A percentile compares a stretch with the other conserved stretches of the same genome.
phyloP scores from a whole-genome alignment of 805 yeast genomes.

The Brettanomyces nanus region DNA sequence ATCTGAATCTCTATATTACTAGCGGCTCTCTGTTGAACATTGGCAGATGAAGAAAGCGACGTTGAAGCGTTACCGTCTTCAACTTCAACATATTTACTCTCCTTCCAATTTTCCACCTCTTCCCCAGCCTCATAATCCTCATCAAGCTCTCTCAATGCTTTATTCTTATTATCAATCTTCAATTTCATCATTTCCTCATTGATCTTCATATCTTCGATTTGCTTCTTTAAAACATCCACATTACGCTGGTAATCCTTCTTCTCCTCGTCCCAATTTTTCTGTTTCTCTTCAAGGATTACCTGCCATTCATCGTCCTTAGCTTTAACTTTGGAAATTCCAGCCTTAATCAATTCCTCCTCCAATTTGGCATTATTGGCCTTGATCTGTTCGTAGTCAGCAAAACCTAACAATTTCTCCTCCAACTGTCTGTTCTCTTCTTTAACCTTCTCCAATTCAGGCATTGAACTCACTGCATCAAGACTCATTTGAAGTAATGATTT shows the following conservation, averaged over 20 bases:
- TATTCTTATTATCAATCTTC: constrained; percentile 41
- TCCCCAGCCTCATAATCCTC: constrained; percentile 19
- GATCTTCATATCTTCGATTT: constrained; percentile 57
- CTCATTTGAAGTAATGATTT: constrained; percentile 68
- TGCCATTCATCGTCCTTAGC: constrained; percentile 71
- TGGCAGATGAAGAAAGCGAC: constrained; percentile 6
- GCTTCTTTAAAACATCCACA: constrained; percentile 41
- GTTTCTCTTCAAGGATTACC: constrained; percentile 65
- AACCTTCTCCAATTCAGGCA: constrained; percentile 42
- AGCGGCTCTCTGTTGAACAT: constrained; percentile 23
- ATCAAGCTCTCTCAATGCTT: constrained; percentile 30
- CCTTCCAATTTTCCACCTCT: constrained; percentile 13
- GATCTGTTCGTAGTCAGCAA: constrained; percentile 73
- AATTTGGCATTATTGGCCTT: constrained; percentile 48
- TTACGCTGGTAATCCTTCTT: constrained; percentile 45
- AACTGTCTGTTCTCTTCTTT: constrained; percentile 41
- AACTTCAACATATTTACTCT: constrained; percentile 4
- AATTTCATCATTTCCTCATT: constrained; percentile 57
- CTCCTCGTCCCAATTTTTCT: constrained; percentile 50
- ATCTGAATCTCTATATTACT: constrained; percentile 50
- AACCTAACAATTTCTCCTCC: constrained; percentile 51
- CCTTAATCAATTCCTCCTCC: constrained; percentile 52
- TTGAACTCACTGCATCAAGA: constrained; percentile 45
- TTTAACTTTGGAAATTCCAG: constrained; percentile 42
- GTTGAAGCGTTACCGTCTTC: too few relatives aligned